Base-by-base conservation (phyloP, 441 rosid species). In the Capsella rubella region DNA sequence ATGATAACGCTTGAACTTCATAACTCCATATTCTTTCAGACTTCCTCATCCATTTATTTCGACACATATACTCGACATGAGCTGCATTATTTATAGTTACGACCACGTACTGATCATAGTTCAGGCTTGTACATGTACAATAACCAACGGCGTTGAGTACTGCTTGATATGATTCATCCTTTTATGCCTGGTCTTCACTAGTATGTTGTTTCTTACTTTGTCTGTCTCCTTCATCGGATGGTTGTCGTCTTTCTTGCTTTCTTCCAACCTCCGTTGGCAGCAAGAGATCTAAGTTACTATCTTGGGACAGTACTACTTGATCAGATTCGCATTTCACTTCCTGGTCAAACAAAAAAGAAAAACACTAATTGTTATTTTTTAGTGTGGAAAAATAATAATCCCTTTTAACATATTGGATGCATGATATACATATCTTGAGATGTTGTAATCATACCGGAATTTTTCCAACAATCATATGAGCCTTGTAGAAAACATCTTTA, bases 381-480 rank as follows among this genome's bases (percentile, higher is more conserved):
- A 35, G 25, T 27, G 35, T 10, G 31, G 12, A 37, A 13, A 3
- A 4, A 6, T 25, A 25, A 43, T 11, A 25, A 21, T 21, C 25
- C 25, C 25, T 21, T 10, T 25, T 43, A 43, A 55, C 56, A 54
- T 43, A 21, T 14, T 72, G 32, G 59, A 16, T 21, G 25, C 25
- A 21, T 37, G 16, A 1, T 32, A 53, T 21, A 21, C 2, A 21
- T 21, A 2, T 46, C 18, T 42, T 50, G 14, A 51, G 5, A 67
- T 60, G 32, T 32, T 32, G 42, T 12, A 50, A 21, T 58, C 73
- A 35, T 77, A 71, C 80, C 64, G 11, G 37, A 51, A 16, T 2
- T 50, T 83, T 82, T 0, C 94, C 94, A 8, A 81, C 90, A 60
- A 85, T 81, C 94, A 89, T 83, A 58, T 83, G 85, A 15, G 86